Evolutionary conservation across 371 early-diverging fungal species (phyloP).

Genomic region (Mucor piriformis): DNA sequence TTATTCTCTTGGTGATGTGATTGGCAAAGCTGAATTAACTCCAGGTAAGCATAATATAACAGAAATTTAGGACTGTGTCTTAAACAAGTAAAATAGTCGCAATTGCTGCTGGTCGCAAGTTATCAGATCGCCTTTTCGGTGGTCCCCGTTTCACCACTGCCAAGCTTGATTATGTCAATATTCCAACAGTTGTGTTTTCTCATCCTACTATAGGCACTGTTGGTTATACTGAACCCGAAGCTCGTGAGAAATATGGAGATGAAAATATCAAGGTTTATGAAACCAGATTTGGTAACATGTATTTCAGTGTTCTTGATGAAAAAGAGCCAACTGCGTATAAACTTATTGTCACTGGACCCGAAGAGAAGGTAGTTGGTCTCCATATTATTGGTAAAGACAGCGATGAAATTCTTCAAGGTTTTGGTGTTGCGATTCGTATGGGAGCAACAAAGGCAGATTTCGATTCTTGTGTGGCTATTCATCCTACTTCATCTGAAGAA

Average conservation of each 20-base stretch:
- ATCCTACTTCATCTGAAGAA: conserved; percentile 97
- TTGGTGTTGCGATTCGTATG: conserved; percentile 84
- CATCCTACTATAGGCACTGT: conserved; percentile 84
- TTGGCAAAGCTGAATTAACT: conserved; percentile 91
- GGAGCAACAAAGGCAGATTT: conserved; percentile 97
- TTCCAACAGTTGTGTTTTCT: conserved; percentile 96
- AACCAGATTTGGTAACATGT: conserved; percentile 91
- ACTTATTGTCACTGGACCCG: conserved; percentile 79
- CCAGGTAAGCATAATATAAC: conserved; percentile 57
- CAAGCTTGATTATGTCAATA: conserved; percentile 88
- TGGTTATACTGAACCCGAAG: conserved; percentile 88
- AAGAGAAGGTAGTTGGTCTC: conserved; percentile 95
- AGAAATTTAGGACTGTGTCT: neutral
- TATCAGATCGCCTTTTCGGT: conserved; percentile 88
- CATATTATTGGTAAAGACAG: conserved; percentile 90
- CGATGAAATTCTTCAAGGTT: conserved; percentile 95
- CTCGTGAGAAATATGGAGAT: conserved; percentile 73
- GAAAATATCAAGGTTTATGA: conserved; percentile 80
- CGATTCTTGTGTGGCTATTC: conserved; percentile 94
- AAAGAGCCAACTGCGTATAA: conserved; percentile 92
- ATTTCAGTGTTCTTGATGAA: conserved; percentile 84
- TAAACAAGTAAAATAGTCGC: conserved; percentile 55
- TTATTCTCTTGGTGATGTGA: conserved; percentile 94
- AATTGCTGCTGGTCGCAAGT: conserved; percentile 91
- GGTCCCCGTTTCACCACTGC: conserved; percentile 70